Percentiles rank a stretch among this genome's conserved stretches.
Evolutionary conservation across 2,329 filamentous ascomycete genomes (phyloP).

Genomic region (Nemania sp.): DNA sequence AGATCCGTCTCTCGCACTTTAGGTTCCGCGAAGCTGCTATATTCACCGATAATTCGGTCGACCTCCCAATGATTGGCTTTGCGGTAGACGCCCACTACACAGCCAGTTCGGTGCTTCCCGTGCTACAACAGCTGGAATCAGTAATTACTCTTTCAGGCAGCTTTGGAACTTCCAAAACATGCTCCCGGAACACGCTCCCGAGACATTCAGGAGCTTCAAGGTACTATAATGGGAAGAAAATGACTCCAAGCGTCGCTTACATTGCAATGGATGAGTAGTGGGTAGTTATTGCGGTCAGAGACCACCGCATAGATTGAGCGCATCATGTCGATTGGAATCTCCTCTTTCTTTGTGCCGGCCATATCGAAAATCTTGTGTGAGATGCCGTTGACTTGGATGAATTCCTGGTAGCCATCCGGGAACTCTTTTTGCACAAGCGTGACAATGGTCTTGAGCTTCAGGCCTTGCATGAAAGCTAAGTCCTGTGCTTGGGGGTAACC

Average conservation of each 20-base stretch:
- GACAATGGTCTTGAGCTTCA: slow-evolving; percentile 78
- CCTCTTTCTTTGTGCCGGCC: slow-evolving; percentile 83
- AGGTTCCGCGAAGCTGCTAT: slow-evolving; percentile 64
- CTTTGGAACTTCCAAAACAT: too few relatives aligned
- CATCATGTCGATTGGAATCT: slow-evolving; percentile 69
- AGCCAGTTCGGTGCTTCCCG: slow-evolving; percentile 89
- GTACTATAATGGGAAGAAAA: too few relatives aligned
- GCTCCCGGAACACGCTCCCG: too few relatives aligned
- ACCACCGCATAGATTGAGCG: slow-evolving; percentile 70
- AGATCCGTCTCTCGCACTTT: slow-evolving; percentile 65
- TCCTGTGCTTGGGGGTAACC: slow-evolving; percentile 75
- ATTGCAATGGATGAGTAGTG: slow-evolving; percentile 88
- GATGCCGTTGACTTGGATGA: slow-evolving; percentile 69
- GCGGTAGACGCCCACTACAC: slow-evolving; percentile 79
- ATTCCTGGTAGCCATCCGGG: slow-evolving; percentile 56
- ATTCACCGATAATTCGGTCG: slow-evolving; percentile 69
- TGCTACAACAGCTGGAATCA: too few relatives aligned
- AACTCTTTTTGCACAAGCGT: slow-evolving; percentile 68
- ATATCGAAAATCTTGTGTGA: slow-evolving; percentile 76
- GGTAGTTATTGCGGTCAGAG: slow-evolving; percentile 73
- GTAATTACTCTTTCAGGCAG: too few relatives aligned
- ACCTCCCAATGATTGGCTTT: slow-evolving; percentile 71
- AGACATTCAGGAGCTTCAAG: too few relatives aligned
- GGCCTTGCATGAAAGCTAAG: slow-evolving; percentile 66
- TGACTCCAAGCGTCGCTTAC: too few relatives aligned